Evolutionary conservation across 1,139 yeast species (phyloP).

Genomic region (Pichia inconspicua): DNA sequence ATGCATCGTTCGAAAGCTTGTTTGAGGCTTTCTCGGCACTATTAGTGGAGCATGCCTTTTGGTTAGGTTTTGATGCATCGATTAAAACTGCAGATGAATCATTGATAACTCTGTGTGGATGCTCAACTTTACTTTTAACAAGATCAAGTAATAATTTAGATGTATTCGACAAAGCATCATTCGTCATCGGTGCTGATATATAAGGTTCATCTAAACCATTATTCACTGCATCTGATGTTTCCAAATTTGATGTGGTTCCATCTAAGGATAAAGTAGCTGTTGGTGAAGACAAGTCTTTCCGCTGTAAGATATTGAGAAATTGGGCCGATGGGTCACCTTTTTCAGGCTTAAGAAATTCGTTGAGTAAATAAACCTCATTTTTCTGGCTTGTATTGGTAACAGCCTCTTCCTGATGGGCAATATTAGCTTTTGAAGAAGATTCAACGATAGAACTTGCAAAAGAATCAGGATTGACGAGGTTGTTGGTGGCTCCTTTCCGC

Average conservation of each 20-base stretch:
- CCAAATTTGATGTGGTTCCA: not conserved
- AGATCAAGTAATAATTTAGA: not conserved
- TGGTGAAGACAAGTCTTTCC: not conserved
- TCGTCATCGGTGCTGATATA: not conserved
- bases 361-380: not conserved
- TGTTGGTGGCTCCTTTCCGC: constrained; percentile 6
- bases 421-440: not conserved
- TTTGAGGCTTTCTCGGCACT: not conserved
- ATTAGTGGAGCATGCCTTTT: not conserved
- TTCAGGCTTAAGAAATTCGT: not conserved
- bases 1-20: not conserved
- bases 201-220: not conserved
- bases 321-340: constrained; percentile 8
- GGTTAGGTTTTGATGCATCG: constrained; percentile 13
- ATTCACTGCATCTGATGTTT: not conserved
- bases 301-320: constrained; percentile 12
- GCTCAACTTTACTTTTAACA: not conserved
- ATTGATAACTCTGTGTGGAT: not conserved
- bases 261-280: not conserved
- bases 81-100: constrained; percentile 11
- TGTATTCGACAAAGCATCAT: not conserved
- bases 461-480: not conserved
- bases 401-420: not conserved
- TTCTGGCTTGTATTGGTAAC: not conserved
- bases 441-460: not conserved